Base-by-base conservation (phyloP, 108 stramenopile genomes). In the Nitzschia putrida region DNA sequence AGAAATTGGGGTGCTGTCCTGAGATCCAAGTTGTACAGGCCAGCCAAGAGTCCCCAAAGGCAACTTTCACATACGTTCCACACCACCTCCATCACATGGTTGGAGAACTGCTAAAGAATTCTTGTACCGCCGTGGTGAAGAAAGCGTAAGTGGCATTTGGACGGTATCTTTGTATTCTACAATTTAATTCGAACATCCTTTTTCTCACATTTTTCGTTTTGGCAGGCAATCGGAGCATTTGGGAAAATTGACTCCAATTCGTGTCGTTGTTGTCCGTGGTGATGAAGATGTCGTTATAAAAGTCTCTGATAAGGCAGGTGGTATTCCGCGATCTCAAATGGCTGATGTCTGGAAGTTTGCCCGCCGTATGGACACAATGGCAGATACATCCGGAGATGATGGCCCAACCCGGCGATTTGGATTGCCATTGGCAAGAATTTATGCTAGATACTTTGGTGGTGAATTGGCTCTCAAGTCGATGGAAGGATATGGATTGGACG, bases 401-500 rank as follows among this genome's bases (percentile, higher is more conserved):
- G 71, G 68, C 44, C 64, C 71, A 21, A 88, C 89, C 54, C 83
- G 91, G 13, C 95, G 96, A n/a, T 98, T 98, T 75, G 99, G 99
- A 14, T 78, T 99, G 57, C 98, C 98, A 12, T 81, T 99, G 57
- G 84, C 95, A 26, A 72, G 99, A 29, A 94, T 95, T 49, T 98
- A 98, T 74, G 98, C 98, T 8, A 85, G 99, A 24, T 99, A 98
- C 77, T 97, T 99, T 68, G 97, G 97, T 21, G 99, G 99, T 7
- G 99, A 99, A 73, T 81, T 99, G 23, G 89, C 92, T 16, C 68
- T 99, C 21, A 97, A 97, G 69, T 88, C 89, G 8, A 92, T 98
- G 91, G 97, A 99, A 64, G 99, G 99, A n/a, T 98, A 98, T 69
- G 99, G 99, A 40, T 84, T 98, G 14, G 99, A 99, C 87, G 97